A percentile compares a stretch with the other conserved stretches of the same genome.
Conservation (phyloP, 768 basidiomycete species). For the Serpula lacrymans region DNA sequence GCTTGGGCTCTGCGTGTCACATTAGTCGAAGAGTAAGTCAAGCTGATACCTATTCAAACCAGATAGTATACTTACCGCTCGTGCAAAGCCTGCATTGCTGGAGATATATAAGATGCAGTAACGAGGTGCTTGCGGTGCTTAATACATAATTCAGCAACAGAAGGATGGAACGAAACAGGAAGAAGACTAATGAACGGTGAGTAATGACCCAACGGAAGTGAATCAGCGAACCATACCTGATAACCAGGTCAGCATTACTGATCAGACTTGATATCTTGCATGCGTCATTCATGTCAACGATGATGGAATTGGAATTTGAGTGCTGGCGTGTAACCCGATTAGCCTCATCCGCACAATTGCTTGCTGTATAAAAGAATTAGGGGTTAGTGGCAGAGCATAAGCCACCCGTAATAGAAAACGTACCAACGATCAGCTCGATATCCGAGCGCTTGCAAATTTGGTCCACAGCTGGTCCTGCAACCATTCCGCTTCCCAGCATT, state of each 20-base stretch:
- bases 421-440: conserved; percentile 75
- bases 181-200: conserved; percentile 52
- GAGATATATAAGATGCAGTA: conserved; percentile 88
- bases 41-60: neutral
- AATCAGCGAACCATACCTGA: conserved; percentile 56
- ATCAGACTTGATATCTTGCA: conserved; percentile 49
- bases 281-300: conserved; percentile 56
- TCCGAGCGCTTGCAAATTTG: conserved; percentile 62
- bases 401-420: conserved; percentile 25
- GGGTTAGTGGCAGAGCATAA: conserved; percentile 9
- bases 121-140: conserved; percentile 69
- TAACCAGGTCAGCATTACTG: conserved; percentile 69
- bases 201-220: neutral
- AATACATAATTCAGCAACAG: conserved; percentile 73
- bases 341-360: conserved; percentile 65
- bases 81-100: conserved; percentile 67
- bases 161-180: conserved; percentile 70
- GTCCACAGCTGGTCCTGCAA: conserved; percentile 84
- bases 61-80: conserved; percentile 40
- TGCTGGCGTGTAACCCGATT: conserved; percentile 40
- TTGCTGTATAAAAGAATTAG: conserved; percentile 45
- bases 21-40: neutral
- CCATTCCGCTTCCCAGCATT: conserved; percentile 93
- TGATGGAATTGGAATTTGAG: conserved; percentile 50
- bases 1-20: conserved; percentile 46